Percentiles rank a stretch among this genome's conserved stretches.
Conservation (phyloP, 768 basidiomycete genomes). For the Hericium rajendrae region DNA sequence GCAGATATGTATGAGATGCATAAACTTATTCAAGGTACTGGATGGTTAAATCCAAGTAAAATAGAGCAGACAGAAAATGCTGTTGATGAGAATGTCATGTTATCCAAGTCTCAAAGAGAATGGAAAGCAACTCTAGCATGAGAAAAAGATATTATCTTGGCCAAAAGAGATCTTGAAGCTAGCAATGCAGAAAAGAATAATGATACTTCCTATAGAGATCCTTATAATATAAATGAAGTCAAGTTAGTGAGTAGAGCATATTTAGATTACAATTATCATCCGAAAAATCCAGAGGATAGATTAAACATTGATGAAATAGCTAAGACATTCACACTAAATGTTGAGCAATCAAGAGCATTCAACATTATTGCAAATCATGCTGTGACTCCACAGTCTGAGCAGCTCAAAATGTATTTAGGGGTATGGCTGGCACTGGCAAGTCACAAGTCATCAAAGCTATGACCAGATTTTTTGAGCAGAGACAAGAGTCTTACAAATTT, state of each 20-base stretch:
- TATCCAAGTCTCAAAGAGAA: neutral
- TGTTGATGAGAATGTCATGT: neutral
- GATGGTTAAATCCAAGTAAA: neutral
- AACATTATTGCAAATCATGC: slow-evolving; percentile 14
- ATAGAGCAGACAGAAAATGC: neutral
- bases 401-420: slow-evolving; percentile 7
- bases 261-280: neutral
- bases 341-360: slow-evolving; percentile 14
- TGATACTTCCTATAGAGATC: neutral
- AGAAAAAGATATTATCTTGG: neutral
- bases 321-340: slow-evolving; percentile 6
- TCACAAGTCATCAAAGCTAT: slow-evolving; percentile 10
- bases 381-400: neutral
- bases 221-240: neutral
- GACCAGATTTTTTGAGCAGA: slow-evolving; percentile 5
- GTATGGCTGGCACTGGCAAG: slow-evolving; percentile 18
- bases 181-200: neutral
- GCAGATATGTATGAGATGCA: neutral
- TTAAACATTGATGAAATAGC: neutral
- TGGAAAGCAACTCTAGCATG: neutral
- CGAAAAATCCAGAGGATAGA: neutral
- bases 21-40: neutral
- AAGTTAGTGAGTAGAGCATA: neutral
- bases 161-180: neutral
- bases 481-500: slow-evolving; percentile 5